Conservation (phyloP, 352 stramenopile genomes). For the Hyaloperonospora arabidopsidis region DNA sequence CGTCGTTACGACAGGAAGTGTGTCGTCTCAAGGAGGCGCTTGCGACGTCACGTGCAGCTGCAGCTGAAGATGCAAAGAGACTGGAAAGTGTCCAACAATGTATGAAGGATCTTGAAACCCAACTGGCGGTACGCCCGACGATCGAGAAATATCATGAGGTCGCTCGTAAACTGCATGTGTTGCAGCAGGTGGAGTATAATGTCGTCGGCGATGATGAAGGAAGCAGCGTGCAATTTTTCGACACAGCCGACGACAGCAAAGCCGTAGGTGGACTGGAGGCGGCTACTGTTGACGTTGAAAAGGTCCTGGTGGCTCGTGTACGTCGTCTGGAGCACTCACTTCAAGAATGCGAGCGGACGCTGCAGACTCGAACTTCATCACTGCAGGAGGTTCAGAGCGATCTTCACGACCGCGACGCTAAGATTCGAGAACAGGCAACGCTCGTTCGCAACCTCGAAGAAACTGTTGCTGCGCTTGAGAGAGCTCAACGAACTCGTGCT, state of each 20-base stretch:
- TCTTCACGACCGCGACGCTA: constrained; percentile 26
- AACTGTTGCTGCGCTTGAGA: constrained; percentile 55
- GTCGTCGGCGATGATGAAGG: constrained; percentile 52
- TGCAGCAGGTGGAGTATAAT: constrained; percentile 90
- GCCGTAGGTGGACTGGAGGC: constrained; percentile 20
- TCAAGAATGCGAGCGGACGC: constrained; percentile 49
- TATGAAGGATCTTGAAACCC: constrained; percentile 28
- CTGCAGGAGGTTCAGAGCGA: constrained; percentile 31
- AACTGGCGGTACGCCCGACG: constrained; percentile 65
- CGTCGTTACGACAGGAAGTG: constrained; percentile 48
- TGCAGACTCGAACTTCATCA: constrained; percentile 30
- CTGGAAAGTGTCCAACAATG: constrained; percentile 24
- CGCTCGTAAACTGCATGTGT: constrained; percentile 83
- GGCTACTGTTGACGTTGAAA: constrained; percentile 45
- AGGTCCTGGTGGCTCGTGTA: constrained; percentile 54
- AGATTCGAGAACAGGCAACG: constrained; percentile 43
- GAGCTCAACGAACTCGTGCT: constrained; percentile 19
- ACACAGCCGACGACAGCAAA: constrained; percentile 11
- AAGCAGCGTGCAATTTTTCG: constrained; percentile 16
- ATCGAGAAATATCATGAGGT: constrained; percentile 84
- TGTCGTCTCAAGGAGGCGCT: constrained; percentile 48
- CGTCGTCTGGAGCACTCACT: constrained; percentile 62
- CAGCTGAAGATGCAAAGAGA: constrained; percentile 24
- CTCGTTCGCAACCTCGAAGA: constrained; percentile 61
- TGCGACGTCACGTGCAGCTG: constrained; percentile 19